Percentiles rank a stretch among this genome's conserved stretches.
Conservation (phyloP, 2,329 filamentous ascomycete genomes). For the Grosmannia serpens region DNA sequence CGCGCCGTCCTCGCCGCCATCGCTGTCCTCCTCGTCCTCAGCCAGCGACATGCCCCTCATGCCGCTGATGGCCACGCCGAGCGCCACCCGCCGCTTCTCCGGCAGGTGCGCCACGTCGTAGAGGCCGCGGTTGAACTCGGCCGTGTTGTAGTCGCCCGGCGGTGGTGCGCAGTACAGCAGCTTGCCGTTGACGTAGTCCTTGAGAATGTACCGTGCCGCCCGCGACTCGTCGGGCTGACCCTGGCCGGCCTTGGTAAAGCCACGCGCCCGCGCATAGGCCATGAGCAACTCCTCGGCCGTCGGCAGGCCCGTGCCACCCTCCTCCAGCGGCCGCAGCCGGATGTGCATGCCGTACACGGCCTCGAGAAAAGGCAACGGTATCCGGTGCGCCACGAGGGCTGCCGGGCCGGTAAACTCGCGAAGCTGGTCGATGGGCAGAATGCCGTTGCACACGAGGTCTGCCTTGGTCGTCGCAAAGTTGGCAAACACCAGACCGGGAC, state of each 20-base stretch:
- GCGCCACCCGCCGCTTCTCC: slow-evolving; percentile 60
- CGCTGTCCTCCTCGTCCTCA: background rate
- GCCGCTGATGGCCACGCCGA: slow-evolving; percentile 39
- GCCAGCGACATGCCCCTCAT: slow-evolving; percentile 20
- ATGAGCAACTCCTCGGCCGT: slow-evolving; percentile 76
- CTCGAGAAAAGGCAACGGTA: slow-evolving; percentile 82
- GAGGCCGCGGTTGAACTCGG: slow-evolving; percentile 77
- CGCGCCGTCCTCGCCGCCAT: slow-evolving; percentile 16
- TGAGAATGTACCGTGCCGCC: slow-evolving; percentile 79
- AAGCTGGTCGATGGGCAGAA: slow-evolving; percentile 92
- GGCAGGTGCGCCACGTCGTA: slow-evolving; percentile 78
- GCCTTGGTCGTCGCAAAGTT: slow-evolving; percentile 97
- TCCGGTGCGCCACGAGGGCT: slow-evolving; percentile 68
- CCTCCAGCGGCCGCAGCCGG: slow-evolving; percentile 65
- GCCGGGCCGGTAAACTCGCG: slow-evolving; percentile 85
- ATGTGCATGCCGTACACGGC: slow-evolving; percentile 92
- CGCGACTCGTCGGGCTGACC: slow-evolving; percentile 90
- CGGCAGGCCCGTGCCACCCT: slow-evolving; percentile 81
- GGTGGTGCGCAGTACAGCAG: slow-evolving; percentile 86
- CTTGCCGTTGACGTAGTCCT: slow-evolving; percentile 96
- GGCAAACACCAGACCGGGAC: slow-evolving; percentile 94
- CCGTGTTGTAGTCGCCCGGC: slow-evolving; percentile 49
- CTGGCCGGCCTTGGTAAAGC: slow-evolving; percentile 79
- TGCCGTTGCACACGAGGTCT: slow-evolving; percentile 88
- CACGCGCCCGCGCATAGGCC: slow-evolving; percentile 78